Evolutionary conservation across 2,329 filamentous ascomycete genomes (phyloP), one percentile per base, ranked within the genome.

Genomic region (Sarocladium oryzae): DNA sequence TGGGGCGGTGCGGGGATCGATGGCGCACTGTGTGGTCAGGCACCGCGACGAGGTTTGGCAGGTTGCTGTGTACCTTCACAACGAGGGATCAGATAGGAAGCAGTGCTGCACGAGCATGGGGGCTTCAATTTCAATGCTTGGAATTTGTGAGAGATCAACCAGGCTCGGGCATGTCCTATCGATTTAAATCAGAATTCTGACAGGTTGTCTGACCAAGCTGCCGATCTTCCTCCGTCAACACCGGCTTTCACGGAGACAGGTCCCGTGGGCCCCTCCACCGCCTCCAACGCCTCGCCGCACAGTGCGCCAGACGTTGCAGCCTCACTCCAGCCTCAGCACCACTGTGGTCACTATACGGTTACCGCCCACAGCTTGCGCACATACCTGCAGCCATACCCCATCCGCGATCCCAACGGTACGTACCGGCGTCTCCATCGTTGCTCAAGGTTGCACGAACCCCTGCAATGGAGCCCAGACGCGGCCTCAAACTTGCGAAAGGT

Each of bases 11-110:
- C 21, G 20, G 40, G 21, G 21, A 43, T 43, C 40, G 21, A 26
- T 7, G 21, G 11, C 28, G 43, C 43, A 48, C 43, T 48, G 43
- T 48, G 43, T 48, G 43, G 43, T 48, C 43, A 48, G 43, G 43
- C 43, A 48, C 43, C 43, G 28, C 43, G 28, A 33, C 40, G n/a
- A 48, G 24, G 26, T 32, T 33, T 33, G 28, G 43, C 16, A 23
- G 43, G 43, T 10, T 48, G 43, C 16, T 7, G 20, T 10, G 43
- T 48, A 48, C 26, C 40, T 10, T 16, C 21, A 11, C 40, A 16
- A n/a, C 23, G n/a, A n/a, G 8, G 43, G 28, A 18, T 24, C 6
- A 4, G 43, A 26, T 20, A 11, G 7, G 10, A 5, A 33, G 8
- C 10, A 2, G 9, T 15, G 16, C 28, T 32, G 43, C 6, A 20